Conservation (phyloP, 306 rosid species). For the Arachis stenosperma region DNA sequence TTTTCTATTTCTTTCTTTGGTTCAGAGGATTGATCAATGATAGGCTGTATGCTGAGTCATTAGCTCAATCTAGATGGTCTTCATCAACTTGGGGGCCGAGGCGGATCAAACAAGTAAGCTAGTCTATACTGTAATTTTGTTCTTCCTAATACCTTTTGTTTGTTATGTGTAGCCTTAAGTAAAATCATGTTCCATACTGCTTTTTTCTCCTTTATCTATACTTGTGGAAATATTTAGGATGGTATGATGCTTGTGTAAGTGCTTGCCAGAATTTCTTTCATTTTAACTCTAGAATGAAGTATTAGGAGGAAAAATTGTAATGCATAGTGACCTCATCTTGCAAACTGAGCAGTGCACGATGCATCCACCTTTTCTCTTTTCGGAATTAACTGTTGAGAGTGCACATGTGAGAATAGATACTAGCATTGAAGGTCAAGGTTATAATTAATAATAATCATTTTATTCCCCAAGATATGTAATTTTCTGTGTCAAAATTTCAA, state of each 20-base stretch:
- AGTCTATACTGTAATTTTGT: constrained; percentile 1
- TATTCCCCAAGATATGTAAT: constrained; percentile 19
- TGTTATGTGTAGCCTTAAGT: not conserved
- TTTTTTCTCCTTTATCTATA: not conserved
- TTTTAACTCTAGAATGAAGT: constrained; percentile 18
- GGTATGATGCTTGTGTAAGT: not conserved
- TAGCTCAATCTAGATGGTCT: constrained; percentile 88
- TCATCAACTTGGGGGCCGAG: constrained; percentile 93
- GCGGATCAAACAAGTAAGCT: constrained; percentile 75
- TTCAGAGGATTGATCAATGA: constrained; percentile 82
- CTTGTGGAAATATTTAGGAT: constrained; percentile 1
- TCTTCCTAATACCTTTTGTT: constrained; percentile 16
- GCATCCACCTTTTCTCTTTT: constrained; percentile 4
- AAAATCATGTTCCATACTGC: not conserved
- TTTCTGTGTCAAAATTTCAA: constrained; percentile 9
- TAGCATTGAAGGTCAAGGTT: not conserved
- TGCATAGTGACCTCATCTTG: constrained; percentile 21
- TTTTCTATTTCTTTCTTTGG: constrained; percentile 19
- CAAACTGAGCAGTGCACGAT: constrained; percentile 19
- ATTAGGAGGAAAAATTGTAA: constrained; percentile 5
- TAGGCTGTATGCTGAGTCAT: constrained; percentile 58
- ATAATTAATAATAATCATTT: constrained; percentile 3
- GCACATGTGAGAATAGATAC: constrained; percentile 7
- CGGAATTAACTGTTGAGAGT: constrained; percentile 8
- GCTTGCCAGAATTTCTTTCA: constrained; percentile 12